Base-by-base conservation (phyloP, 805 yeast species). In the Ogataea wickerhamii region DNA sequence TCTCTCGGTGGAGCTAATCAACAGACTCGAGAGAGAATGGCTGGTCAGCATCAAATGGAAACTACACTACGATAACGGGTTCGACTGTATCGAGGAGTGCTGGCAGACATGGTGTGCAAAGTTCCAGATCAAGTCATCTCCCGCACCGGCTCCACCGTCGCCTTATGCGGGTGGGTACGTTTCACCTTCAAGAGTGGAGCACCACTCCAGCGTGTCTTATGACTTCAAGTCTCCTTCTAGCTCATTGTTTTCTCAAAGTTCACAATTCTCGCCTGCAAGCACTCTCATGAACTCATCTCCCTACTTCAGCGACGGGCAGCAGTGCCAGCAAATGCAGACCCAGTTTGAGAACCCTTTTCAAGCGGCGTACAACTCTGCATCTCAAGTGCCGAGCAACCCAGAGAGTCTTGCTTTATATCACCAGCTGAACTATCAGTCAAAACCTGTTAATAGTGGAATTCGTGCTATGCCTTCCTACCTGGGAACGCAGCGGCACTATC, bases 1-100 rank as follows among this genome's bases (percentile, higher is more conserved):
- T 14, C 72, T 91, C 45, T 63, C 76, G 5, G 69, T 86, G 33
- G 55, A 55, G 2, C 62, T 72, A 24, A 71, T 91, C 45, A 87
- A 89, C 53, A 53, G 58, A 13, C 65, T 77, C 44, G 98, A 91
- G 66, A 74, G 74, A 37, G 68, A 66, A 31, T 91, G 67, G 67
- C 43, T 62, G 11, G 26, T 32, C 14, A 44, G 38, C 12, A 50
- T 63, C 23, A 49, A 49, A 22, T 62, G 64, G 61, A 53, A 52
- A 34, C 45, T 62, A 27, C 62, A 57, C 39, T 54, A 58, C 32
- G 58, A 58, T 8, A 51, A 53, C 16, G 60, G 60, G 13, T 61
- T 40, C 28, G 27, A 46, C n/a, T 53, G 62, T 38, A 57, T 61
- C 32, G 64, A 61, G 46, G 61, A 56, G 23, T 61, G 66, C 36